Percentiles rank a stretch among this genome's conserved stretches.
phyloP scores from a whole-genome alignment of 257 asterid species.

The Salvia hispanica region DNA sequence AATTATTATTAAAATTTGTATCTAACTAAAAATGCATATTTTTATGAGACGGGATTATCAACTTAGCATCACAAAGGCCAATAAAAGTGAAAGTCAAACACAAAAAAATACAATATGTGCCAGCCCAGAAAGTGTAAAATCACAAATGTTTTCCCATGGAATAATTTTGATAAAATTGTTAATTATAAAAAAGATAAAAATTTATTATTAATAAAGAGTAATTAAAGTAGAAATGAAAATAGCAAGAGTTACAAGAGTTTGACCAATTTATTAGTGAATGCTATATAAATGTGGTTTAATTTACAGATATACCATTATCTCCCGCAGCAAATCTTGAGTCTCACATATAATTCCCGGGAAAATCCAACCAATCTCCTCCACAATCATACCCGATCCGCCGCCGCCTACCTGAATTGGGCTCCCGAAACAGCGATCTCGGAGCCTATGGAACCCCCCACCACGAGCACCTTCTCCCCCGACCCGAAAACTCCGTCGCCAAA shows the following conservation, averaged over 20 bases:
- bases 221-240: no score
- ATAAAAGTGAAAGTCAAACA: no score
- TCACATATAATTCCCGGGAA: constrained; percentile 42
- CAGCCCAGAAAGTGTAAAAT: no score
- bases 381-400: constrained; percentile 32
- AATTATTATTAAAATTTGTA: no score
- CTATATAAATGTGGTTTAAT: neutral
- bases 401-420: constrained; percentile 26
- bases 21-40: no score
- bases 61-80: no score
- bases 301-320: neutral
- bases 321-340: constrained; percentile 32
- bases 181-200: no score
- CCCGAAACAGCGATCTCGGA: constrained; percentile 7
- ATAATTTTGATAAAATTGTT: no score
- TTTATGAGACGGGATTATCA: no score
- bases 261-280: neutral
- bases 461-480: constrained; percentile 34
- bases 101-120: no score
- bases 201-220: no score
- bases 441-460: constrained; percentile 39
- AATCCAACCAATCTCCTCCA: constrained; percentile 23
- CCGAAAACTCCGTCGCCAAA: constrained; percentile 49
- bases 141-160: no score
- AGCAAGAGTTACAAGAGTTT: neutral